Base-by-base conservation (phyloP, 2,329 filamentous ascomycete species). In the Botryotinia globosa region DNA sequence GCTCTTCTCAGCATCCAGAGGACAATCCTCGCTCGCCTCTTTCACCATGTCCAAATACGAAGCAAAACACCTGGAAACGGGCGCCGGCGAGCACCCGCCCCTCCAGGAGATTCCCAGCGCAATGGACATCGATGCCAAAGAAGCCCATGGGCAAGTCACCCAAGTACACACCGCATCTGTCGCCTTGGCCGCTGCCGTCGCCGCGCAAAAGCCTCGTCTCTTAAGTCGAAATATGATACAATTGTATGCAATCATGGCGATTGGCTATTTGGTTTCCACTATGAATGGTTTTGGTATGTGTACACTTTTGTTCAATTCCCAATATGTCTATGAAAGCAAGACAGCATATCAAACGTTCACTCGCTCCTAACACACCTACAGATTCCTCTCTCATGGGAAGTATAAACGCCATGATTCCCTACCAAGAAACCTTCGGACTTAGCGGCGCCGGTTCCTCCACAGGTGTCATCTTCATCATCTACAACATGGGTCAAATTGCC, bases 231-330 rank as follows among this genome's bases (percentile, higher is more conserved):
- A 81, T 42, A 85, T 85, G 84, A 80, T 85, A 73, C 83, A 82
- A 79, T 75, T 83, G 16, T 83, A 82, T 75, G 72, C 79, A 4
- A 82, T 83, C 75, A 83, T 83, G 81, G 78, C 74, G 3, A 75
- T 83, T 67, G 81, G 82, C 25, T 84, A 83, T 73, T 76, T 84
- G 20, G 81, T 83, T 74, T 85, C 84, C 37, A 87, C 85, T 14
- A 85, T 86, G 83, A 88, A 88, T 78, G 87, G 87, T 42, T 89
- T 86, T 75, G 79, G 79, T 81, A 76, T 54, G 72, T 74, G 45
- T 39, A 16, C 0, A 2, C 1, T 18, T 9, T 29, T 34, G 6
- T 54, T 29, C 14, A 18, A 4, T 4, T 54, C 14, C 18, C 51
- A 7, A 54, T 1, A 18, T 54, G 14, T 29, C 51, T 29, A 54